Evolutionary conservation across 257 asterid genomes (phyloP).

Genomic region (Przewalskia tangutica): DNA sequence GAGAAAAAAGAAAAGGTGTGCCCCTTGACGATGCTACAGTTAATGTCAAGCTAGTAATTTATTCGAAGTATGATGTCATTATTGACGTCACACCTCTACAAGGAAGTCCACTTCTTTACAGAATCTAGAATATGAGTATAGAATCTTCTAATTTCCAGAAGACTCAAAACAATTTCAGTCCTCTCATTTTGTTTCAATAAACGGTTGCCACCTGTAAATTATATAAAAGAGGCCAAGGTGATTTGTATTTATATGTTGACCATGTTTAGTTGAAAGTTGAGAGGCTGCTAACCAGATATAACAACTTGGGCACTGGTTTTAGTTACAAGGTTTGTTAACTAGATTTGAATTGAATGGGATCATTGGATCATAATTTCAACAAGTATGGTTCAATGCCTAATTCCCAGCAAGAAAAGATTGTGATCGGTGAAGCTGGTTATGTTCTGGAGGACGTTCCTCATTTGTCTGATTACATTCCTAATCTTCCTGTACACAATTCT

Average conservation of each 20-base stretch:
- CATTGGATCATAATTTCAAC: not conserved
- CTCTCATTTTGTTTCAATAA: not conserved
- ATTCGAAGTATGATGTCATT: not conserved
- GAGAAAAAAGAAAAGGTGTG: not conserved
- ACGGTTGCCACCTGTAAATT: not conserved
- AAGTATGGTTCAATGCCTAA: too few relatives aligned
- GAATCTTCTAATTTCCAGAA: not conserved
- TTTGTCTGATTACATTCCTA: constrained; percentile 46
- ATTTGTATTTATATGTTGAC: not conserved
- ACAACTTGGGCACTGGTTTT: not conserved
- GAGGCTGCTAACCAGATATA: not conserved
- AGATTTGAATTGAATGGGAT: not conserved
- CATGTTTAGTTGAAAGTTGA: not conserved
- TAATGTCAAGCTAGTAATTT: not conserved
- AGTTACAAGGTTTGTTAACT: not conserved
- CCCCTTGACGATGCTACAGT: not conserved
- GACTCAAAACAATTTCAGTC: not conserved
- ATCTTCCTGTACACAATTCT: constrained; percentile 34
- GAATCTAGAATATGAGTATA: not conserved
- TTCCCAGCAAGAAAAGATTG: constrained; percentile 11
- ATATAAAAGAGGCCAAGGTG: not conserved
- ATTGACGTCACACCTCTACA: not conserved
- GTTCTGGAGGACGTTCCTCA: constrained; percentile 68
- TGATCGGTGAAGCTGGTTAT: constrained; percentile 46
- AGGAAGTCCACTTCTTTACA: not conserved